These are phyloP conservation scores for Poteriospumella lacustris DNA, from an alignment of 108 stramenopile genomes.

Conservation along the genomic window DNA sequence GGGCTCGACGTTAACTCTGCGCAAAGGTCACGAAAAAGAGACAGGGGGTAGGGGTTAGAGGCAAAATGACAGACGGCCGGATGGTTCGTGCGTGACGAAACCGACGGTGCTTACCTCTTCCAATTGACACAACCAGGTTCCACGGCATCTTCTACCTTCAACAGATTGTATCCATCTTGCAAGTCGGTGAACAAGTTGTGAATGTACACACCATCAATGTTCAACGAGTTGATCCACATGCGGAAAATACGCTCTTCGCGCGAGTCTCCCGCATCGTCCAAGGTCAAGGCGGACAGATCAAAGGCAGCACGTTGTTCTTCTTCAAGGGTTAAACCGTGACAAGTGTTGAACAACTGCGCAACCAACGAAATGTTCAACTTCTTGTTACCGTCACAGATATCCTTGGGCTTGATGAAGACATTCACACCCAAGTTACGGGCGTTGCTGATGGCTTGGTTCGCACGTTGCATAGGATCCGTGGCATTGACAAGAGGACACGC, in stretches of 20 bases:
- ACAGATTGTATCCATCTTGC: conserved; percentile 40
- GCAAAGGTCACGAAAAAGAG: no score
- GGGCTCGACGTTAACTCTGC: not conserved
- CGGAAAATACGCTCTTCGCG: conserved; percentile 55
- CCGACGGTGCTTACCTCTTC: conserved; percentile 31
- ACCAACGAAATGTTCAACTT: conserved; percentile 52
- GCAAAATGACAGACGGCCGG: no score
- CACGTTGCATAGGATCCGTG: conserved; percentile 32
- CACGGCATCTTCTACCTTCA: conserved; percentile 47
- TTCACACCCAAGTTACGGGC: conserved; percentile 44
- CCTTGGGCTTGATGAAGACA: conserved; percentile 48
- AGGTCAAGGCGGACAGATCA: conserved; percentile 46
- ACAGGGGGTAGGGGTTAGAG: no score
- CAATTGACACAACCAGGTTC: conserved; percentile 46
- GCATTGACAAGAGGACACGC: conserved; percentile 20
- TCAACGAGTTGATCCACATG: conserved; percentile 59
- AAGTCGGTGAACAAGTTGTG: conserved; percentile 50
- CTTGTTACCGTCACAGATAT: conserved; percentile 54
- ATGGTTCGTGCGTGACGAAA: no score
- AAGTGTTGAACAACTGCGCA: conserved; percentile 59
- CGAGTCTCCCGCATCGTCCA: conserved; percentile 45
- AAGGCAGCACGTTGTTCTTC: conserved; percentile 49
- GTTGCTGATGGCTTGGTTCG: conserved; percentile 41
- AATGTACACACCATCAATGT: conserved; percentile 41
- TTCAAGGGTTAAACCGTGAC: conserved; percentile 39